Evolutionary conservation across 1,284 basidiomycete species (phyloP).

Genomic region (Ustilago esculenta): DNA sequence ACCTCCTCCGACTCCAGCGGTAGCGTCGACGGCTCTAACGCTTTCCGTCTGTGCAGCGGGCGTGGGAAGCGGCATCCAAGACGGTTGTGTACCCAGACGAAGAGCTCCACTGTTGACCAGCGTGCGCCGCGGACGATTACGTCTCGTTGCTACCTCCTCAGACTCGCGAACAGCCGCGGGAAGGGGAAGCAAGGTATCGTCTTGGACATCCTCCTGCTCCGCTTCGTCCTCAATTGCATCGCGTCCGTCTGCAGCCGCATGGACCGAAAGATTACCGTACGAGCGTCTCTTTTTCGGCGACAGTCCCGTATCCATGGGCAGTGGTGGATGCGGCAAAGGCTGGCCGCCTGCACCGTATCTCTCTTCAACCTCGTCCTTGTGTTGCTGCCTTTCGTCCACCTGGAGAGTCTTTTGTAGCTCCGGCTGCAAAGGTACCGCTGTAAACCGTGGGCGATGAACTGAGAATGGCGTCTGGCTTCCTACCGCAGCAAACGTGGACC

Average conservation of each 20-base stretch:
- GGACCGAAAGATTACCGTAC: slow-evolving; percentile 41
- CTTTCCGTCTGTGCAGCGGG: not conserved
- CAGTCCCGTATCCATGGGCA: slow-evolving; percentile 21
- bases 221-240: not conserved
- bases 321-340: slow-evolving; percentile 13
- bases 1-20: not conserved
- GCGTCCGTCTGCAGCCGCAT: slow-evolving; percentile 11
- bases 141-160: slow-evolving; percentile 11
- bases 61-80: slow-evolving; percentile 4
- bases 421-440: slow-evolving; percentile 18
- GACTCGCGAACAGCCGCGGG: not conserved
- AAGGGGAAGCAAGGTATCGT: slow-evolving; percentile 24
- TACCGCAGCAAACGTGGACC: slow-evolving; percentile 1
- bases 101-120: slow-evolving; percentile 47
- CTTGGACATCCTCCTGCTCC: slow-evolving; percentile 5
- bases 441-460: slow-evolving; percentile 20
- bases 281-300: slow-evolving; percentile 41
- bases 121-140: slow-evolving; percentile 30
- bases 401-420: slow-evolving; percentile 17
- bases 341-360: slow-evolving; percentile 5
- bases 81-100: slow-evolving; percentile 4
- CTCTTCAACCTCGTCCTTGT: slow-evolving; percentile 3
- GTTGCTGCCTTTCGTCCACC: not conserved
- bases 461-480: slow-evolving; percentile 24
- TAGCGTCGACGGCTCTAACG: not conserved